Evolutionary conservation across 2,329 filamentous ascomycete genomes (phyloP).

Genomic region (Leptographium wingfieldii): DNA sequence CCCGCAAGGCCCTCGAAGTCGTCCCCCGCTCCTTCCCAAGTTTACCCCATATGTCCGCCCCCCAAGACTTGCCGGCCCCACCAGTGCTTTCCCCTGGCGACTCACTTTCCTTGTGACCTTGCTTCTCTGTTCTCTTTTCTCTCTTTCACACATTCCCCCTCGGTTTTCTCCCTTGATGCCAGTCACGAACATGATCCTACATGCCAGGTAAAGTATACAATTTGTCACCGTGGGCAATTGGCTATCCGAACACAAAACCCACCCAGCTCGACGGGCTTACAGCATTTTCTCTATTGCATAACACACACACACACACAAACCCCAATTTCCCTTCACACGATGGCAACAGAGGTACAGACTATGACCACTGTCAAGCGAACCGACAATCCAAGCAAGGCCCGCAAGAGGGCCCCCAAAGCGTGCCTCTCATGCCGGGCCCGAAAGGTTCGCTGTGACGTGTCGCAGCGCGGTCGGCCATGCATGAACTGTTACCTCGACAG

Average conservation of each 20-base stretch:
- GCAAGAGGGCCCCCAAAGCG: conserved; percentile 36
- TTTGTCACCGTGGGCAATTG: no score
- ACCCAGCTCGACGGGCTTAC: no score
- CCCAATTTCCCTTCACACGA: neutral
- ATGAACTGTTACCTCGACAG: conserved; percentile 40
- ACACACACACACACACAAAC: no score
- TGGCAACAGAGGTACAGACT: neutral
- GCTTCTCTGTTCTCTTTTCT: neutral
- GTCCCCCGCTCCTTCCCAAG: neutral
- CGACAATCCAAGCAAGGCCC: conserved; percentile 31
- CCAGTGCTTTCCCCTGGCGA: neutral
- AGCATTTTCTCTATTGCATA: no score
- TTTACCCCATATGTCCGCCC: neutral
- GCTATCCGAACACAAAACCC: no score
- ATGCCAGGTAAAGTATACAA: neutral
- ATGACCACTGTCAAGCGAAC: conserved; percentile 21
- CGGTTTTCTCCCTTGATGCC: neutral
- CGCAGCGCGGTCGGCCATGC: conserved; percentile 32
- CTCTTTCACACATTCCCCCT: neutral
- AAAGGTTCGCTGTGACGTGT: conserved; percentile 37
- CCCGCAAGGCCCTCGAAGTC: neutral
- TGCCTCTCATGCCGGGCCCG: conserved; percentile 37
- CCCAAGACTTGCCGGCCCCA: neutral
- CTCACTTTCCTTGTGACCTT: neutral
- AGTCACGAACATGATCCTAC: neutral